These are phyloP conservation scores for Debaryomyces tyrocola DNA, from an alignment of 805 yeast genomes.

Conservation along the genomic window DNA sequence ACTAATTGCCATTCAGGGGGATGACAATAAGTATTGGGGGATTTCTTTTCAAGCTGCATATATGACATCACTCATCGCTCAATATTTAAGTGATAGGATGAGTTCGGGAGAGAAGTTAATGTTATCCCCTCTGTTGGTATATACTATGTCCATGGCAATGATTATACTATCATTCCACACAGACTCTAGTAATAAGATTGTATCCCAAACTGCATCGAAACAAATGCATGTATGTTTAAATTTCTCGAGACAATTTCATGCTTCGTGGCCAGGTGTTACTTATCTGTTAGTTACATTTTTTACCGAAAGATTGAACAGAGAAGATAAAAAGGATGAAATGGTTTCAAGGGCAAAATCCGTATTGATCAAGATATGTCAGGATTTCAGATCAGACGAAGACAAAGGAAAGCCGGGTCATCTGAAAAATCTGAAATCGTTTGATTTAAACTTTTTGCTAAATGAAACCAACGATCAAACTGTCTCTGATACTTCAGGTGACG, in stretches of 20 bases:
- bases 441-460: slow-evolving; percentile 11
- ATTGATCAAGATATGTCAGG: neutral
- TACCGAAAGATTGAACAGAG: slow-evolving; percentile 2
- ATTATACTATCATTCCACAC: slow-evolving; percentile 9
- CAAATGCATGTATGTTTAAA: slow-evolving; percentile 7
- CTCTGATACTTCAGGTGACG: neutral
- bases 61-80: slow-evolving; percentile 64
- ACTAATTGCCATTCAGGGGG: slow-evolving; percentile 37
- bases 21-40: slow-evolving; percentile 70
- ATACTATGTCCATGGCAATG: slow-evolving; percentile 7
- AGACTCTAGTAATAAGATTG: slow-evolving; percentile 7
- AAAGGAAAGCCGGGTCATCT: neutral
- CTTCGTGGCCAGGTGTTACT: slow-evolving; percentile 11
- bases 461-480: neutral
- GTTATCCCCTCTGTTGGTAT: slow-evolving; percentile 6
- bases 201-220: slow-evolving; percentile 7
- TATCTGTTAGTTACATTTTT: slow-evolving; percentile 6
- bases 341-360: slow-evolving; percentile 3
- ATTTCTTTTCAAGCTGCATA: slow-evolving; percentile 81
- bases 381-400: neutral
- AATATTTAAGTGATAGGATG: slow-evolving; percentile 48
- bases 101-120: neutral
- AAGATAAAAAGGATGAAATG: neutral
- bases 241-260: slow-evolving; percentile 4
- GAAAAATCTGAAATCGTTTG: slow-evolving; percentile 5